Evolutionary conservation across 148 eudicot genomes (phyloP).

Genomic region (Talinum fruticosum): DNA sequence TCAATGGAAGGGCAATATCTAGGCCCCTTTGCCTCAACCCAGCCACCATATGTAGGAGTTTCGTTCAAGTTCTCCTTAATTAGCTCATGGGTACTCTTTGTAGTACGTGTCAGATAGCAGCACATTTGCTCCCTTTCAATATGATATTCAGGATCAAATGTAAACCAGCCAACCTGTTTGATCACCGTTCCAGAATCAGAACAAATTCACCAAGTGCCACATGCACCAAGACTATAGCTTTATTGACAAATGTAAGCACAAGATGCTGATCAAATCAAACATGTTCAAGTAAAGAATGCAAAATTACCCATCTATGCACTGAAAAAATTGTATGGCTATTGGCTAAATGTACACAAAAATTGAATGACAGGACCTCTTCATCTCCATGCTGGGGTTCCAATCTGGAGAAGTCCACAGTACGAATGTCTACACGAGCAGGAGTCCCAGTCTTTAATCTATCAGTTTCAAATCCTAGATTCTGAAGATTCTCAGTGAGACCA

Average conservation of each 20-base stretch:
- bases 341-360: constrained; percentile 32
- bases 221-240: neutral
- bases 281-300: neutral
- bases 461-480: constrained; percentile 83
- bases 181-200: constrained; percentile 26
- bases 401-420: constrained; percentile 78
- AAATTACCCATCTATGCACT: constrained; percentile 10
- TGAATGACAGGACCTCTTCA: constrained; percentile 71
- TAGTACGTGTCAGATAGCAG: constrained; percentile 97
- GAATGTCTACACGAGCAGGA: constrained; percentile 90
- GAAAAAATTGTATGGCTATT: constrained; percentile 25
- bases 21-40: constrained; percentile 99
- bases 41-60: constrained; percentile 99
- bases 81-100: constrained; percentile 76
- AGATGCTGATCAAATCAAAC: neutral
- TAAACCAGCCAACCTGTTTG: constrained; percentile 91
- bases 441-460: constrained; percentile 95
- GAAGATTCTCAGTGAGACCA: constrained; percentile 89
- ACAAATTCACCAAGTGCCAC: neutral
- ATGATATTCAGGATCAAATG: constrained; percentile 91
- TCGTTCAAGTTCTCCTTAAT: constrained; percentile 95
- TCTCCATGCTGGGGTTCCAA: constrained; percentile 96
- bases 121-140: constrained; percentile 90
- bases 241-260: neutral
- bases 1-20: constrained; percentile 99